Evolutionary conservation across 306 rosid genomes (phyloP).

Genomic region (Malus orientalis): DNA sequence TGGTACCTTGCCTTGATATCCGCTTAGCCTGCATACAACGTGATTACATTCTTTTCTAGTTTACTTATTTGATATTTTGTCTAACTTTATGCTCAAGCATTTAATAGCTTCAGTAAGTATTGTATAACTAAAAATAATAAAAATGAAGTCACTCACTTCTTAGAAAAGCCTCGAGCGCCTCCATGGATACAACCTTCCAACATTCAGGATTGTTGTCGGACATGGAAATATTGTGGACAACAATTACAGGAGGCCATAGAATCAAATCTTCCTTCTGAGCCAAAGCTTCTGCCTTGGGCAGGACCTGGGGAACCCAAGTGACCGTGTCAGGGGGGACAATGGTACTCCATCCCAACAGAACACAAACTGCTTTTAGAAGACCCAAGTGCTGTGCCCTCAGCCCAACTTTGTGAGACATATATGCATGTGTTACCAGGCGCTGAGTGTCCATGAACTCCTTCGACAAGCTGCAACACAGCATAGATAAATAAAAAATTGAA

Average conservation of each 20-base stretch:
- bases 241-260: constrained; percentile 81
- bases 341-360: constrained; percentile 88
- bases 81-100: neutral
- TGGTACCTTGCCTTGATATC: neutral
- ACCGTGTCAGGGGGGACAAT: constrained; percentile 57
- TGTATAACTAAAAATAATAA: neutral
- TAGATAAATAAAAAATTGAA: constrained; percentile 12
- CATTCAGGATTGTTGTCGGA: constrained; percentile 55
- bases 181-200: constrained; percentile 75
- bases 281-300: constrained; percentile 57
- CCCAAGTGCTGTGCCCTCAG: constrained; percentile 73
- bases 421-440: constrained; percentile 86
- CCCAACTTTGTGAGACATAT: constrained; percentile 84
- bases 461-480: constrained; percentile 52
- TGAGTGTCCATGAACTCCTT: constrained; percentile 93
- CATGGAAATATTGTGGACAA: constrained; percentile 74
- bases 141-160: constrained; percentile 54
- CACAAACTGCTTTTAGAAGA: constrained; percentile 85
- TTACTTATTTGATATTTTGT: neutral
- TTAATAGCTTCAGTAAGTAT: neutral
- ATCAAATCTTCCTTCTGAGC: constrained; percentile 92
- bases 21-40: neutral
- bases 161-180: constrained; percentile 68
- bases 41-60: neutral
- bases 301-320: constrained; percentile 77